Evolutionary conservation across 495 filamentous ascomycete species (phyloP).

Genomic region (Halenospora varia): DNA sequence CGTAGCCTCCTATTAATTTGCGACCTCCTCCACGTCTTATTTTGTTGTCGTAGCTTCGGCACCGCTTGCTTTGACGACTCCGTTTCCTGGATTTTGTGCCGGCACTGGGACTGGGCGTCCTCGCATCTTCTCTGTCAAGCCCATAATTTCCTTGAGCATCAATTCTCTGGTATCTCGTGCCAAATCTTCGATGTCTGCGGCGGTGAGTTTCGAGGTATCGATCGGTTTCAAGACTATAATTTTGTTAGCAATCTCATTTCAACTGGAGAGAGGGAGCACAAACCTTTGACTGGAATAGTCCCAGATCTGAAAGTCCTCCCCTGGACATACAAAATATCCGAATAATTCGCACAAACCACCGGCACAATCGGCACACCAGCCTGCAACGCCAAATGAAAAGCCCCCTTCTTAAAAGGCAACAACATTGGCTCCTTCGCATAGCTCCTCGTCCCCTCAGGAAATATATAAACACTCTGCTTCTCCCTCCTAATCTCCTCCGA

Average conservation of each 20-base stretch:
- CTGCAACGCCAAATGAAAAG: constrained; percentile 93
- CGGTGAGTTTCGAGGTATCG: constrained; percentile 67
- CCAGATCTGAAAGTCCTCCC: constrained; percentile 67
- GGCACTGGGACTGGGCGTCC: constrained; percentile 27
- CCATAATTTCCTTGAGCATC: constrained; percentile 74
- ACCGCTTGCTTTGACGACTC: constrained; percentile 33
- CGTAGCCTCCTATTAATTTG: too few relatives aligned
- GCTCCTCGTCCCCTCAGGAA: constrained; percentile 88
- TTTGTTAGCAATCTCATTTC: constrained; percentile 6
- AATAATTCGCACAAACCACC: constrained; percentile 83
- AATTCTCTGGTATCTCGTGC: constrained; percentile 63
- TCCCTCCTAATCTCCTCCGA: constrained; percentile 70
- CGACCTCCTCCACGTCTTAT: too few relatives aligned
- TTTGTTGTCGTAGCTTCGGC: constrained; percentile 24
- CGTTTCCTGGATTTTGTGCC: constrained; percentile 14
- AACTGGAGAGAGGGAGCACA: constrained; percentile 16
- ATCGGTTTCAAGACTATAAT: constrained; percentile 78
- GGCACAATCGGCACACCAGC: constrained; percentile 91
- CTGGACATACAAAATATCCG: constrained; percentile 71
- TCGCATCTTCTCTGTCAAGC: constrained; percentile 48
- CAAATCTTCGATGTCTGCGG: constrained; percentile 79
- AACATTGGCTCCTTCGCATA: constrained; percentile 78
- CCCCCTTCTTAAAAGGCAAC: constrained; percentile 95
- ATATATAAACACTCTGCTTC: constrained; percentile 88
- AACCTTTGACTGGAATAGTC: constrained; percentile 76